phyloP scores from a whole-genome alignment of 306 rosid genomes.

The Myrica gale region DNA sequence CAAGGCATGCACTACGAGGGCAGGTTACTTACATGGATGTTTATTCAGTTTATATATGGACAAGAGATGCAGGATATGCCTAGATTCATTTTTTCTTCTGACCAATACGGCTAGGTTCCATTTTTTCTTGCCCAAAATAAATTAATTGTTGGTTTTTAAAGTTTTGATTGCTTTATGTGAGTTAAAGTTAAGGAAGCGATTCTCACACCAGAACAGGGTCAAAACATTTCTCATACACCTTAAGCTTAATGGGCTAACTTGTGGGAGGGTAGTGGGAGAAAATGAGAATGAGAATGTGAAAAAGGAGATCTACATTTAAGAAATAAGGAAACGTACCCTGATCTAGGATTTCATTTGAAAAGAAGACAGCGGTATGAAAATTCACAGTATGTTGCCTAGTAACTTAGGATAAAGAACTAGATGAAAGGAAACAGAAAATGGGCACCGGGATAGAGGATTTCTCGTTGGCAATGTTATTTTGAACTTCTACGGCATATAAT shows the following conservation, averaged over 20 bases:
- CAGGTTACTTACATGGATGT: background rate
- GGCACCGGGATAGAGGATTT: background rate
- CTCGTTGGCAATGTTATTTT: background rate
- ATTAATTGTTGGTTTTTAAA: background rate
- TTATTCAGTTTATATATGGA: background rate
- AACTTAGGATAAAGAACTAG: too few species aligned
- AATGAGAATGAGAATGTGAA: background rate
- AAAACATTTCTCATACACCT: background rate
- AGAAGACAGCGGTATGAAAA: background rate
- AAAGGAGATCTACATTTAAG: background rate
- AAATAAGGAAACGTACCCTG: background rate
- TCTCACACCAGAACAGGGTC: background rate
- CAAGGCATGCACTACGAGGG: background rate
- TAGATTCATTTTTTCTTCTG: background rate
- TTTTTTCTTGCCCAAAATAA: too few species aligned
- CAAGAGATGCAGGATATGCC: background rate
- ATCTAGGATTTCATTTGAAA: background rate
- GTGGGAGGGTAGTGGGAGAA: background rate
- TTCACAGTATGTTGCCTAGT: background rate
- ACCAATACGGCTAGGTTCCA: too few species aligned
- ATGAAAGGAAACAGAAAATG: background rate
- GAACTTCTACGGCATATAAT: constrained; percentile 1
- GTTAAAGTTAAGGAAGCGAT: background rate
- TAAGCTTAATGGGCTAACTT: background rate
- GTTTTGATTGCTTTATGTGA: background rate